Conservation (phyloP, 305 asterid species). For the Fraxinus albicans region DNA sequence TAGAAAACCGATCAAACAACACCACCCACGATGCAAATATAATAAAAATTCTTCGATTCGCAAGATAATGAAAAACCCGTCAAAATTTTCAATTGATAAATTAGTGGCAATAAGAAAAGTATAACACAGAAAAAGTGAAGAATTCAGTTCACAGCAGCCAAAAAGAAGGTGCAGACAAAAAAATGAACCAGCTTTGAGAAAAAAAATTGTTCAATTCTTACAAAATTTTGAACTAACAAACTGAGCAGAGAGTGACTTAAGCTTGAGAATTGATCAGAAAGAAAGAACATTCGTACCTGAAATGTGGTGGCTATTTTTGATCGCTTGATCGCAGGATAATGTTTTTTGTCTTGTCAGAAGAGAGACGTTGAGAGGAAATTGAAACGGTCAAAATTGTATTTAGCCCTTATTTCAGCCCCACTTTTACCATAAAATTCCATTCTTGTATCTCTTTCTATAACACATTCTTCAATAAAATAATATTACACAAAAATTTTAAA, state of each 20-base stretch:
- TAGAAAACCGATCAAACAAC: neutral
- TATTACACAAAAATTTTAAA: too few species aligned
- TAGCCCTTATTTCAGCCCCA: too few species aligned
- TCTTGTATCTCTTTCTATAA: too few species aligned
- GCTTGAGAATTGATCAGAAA: constrained; percentile 32
- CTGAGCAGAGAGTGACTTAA: neutral
- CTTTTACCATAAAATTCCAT: too few species aligned
- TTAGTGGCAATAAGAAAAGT: neutral
- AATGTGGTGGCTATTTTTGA: constrained; percentile 30
- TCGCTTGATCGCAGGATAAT: constrained; percentile 27
- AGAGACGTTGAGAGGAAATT: constrained; percentile 37
- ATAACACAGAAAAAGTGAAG: neutral
- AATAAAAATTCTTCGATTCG: neutral
- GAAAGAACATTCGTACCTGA: constrained; percentile 46
- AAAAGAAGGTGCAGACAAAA: neutral
- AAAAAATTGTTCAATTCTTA: neutral
- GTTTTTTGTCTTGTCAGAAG: constrained; percentile 21
- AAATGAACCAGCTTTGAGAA: too few species aligned
- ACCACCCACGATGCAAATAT: neutral
- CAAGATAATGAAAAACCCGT: neutral
- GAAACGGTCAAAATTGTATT: constrained; percentile 81
- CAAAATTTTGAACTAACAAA: constrained; percentile 15
- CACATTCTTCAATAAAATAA: too few species aligned
- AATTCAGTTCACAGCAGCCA: neutral
- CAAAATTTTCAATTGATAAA: neutral